Percentiles rank a stretch among this genome's conserved stretches.
Evolutionary conservation across 2,329 filamentous ascomycete genomes (phyloP).

Genomic region (Mollisia scopiformis): DNA sequence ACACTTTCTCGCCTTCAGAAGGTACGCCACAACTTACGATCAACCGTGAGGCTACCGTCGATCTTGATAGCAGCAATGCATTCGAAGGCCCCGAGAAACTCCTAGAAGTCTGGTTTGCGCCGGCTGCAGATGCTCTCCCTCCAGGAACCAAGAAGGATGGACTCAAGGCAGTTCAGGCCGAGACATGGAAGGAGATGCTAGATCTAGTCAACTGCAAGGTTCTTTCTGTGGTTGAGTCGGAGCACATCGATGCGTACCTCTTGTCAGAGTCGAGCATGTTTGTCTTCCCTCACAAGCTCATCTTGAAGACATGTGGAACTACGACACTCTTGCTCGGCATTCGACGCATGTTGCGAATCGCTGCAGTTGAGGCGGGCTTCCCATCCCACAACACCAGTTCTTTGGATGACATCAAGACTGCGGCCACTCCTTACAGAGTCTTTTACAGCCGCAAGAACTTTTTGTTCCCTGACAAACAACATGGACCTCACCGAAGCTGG

Average conservation of each 20-base stretch:
- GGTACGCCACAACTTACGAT: slow-evolving; percentile 91
- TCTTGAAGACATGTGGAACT: slow-evolving; percentile 97
- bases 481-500: slow-evolving; percentile 95
- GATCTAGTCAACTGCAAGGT: slow-evolving; percentile 99
- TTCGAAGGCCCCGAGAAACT: slow-evolving; percentile 99
- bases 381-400: slow-evolving; percentile 73
- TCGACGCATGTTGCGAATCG: slow-evolving; percentile 89
- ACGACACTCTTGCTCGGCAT: slow-evolving; percentile 91
- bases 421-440: slow-evolving; percentile 89
- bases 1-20: slow-evolving; percentile 80
- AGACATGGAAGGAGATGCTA: slow-evolving; percentile 95
- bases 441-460: slow-evolving; percentile 99
- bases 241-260: slow-evolving; percentile 93
- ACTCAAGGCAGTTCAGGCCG: slow-evolving; percentile 81
- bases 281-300: slow-evolving; percentile 98
- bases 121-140: slow-evolving; percentile 74
- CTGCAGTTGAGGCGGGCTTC: slow-evolving; percentile 86
- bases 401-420: slow-evolving; percentile 68
- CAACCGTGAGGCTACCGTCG: slow-evolving; percentile 91
- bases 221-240: slow-evolving; percentile 88
- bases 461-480: slow-evolving; percentile 91
- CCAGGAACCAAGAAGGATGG: slow-evolving; percentile 72
- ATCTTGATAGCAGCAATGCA: slow-evolving; percentile 92
- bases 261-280: slow-evolving; percentile 99
- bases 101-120: slow-evolving; percentile 96